Base-by-base conservation (phyloP, 2,329 filamentous ascomycete genomes). In the Pseudohalonectria lignicola region DNA sequence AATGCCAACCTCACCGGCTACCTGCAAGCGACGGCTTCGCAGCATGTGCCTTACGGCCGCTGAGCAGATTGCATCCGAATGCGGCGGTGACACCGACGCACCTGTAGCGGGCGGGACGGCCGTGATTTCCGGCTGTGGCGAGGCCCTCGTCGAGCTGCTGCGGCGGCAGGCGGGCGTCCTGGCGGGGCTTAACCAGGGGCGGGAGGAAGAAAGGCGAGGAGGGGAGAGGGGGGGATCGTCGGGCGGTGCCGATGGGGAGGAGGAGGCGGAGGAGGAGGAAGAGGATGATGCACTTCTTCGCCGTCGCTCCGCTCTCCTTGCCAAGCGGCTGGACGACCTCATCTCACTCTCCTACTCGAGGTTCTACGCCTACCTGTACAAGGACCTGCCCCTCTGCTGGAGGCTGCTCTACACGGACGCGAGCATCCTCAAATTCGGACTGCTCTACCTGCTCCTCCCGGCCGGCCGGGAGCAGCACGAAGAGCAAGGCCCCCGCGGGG, bases 361-460 rank as follows among this genome's bases (percentile, higher is more conserved):
- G 45, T 74, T 90, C 43, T 82, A 88, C 48, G 70, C 79, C 4
- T 86, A 75, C 43, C 69, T 76, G 2, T 87, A 76, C 53, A 72
- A 71, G 43, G 66, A 77, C 23, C 71, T 90, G 5, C 81, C 80
- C 1, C 51, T 55, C 8, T 75, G 71, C 49, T 92, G 84, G 85
- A 65, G 79, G 18, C 66, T 76, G 45, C 58, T 88, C 5, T 87
- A 84, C 52, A 79, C 79, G 1, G 81, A 87, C 39, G 75, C 79
- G 2, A 73, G 74, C 39, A 67, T 90, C 10, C 65, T 83, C 50
- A 73, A 73, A 46, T 79, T 77, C 17, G 61, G 64, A 38, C 44
- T 59, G 16, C 46, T 56, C 21, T 48, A 45, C 45, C 41, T 44
- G 19, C 51, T 7, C 33, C 59, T 9, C 40, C 59, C 16, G 25